Percentiles rank a stretch among this genome's conserved stretches.
phyloP scores from a whole-genome alignment of 257 asterid species.

The Galeopsis tetrahit region DNA sequence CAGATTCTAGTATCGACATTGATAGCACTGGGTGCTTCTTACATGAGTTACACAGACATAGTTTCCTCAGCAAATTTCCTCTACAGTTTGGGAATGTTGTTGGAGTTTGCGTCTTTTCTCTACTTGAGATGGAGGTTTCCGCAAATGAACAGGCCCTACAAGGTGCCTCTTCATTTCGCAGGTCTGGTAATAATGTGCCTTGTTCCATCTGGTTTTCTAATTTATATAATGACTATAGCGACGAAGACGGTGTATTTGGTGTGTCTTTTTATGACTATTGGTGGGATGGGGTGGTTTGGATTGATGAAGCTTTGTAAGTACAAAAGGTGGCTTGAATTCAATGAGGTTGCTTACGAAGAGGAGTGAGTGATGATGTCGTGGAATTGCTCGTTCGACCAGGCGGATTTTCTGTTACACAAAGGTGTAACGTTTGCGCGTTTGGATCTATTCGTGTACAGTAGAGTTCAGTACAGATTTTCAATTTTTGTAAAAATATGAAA shows the following conservation, averaged over 20 bases:
- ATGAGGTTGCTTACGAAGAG: conserved; percentile 32
- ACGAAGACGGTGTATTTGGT: conserved; percentile 48
- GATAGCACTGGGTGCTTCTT: conserved; percentile 60
- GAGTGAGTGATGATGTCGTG: neutral
- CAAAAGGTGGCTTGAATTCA: conserved; percentile 54
- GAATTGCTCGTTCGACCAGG: neutral
- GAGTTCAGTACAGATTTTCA: too few species aligned
- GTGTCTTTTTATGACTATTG: conserved; percentile 43
- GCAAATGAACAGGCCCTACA: conserved; percentile 59
- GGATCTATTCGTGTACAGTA: too few species aligned
- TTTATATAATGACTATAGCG: conserved; percentile 65
- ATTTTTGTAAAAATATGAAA: too few species aligned
- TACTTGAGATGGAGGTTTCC: conserved; percentile 69
- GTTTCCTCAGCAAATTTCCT: conserved; percentile 68
- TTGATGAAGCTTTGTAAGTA: conserved; percentile 62
- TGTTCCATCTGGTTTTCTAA: conserved; percentile 61
- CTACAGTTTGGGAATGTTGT: conserved; percentile 75
- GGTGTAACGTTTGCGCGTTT: neutral
- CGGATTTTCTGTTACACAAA: neutral
- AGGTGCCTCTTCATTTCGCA: conserved; percentile 54
- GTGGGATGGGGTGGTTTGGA: conserved; percentile 60
- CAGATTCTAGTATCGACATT: conserved; percentile 61
- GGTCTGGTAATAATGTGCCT: conserved; percentile 61
- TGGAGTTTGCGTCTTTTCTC: conserved; percentile 72
- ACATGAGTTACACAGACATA: conserved; percentile 55